Evolutionary conservation across 441 rosid species (phyloP), one percentile per base, ranked within the genome.

Genomic region (California macrophylla): DNA sequence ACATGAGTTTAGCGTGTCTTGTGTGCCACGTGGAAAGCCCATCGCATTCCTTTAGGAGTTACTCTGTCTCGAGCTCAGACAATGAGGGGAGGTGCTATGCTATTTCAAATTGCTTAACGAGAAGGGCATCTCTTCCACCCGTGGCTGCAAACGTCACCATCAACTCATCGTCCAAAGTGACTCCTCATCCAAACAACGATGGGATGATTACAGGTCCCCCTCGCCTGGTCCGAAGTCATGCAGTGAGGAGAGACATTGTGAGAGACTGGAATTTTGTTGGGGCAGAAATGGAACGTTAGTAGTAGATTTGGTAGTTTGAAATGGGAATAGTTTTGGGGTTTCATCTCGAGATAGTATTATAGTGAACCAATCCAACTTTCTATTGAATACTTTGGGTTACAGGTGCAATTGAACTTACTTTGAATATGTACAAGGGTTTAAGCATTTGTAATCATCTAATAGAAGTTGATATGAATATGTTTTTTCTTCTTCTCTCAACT

Each of bases 211-310:
- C 82, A 0, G 89, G 87, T 32, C 76, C 96, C 0, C 98, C 98
- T 28, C 77, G 96, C 40, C 81, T 93, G 54, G 96, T 93, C 42
- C 83, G 97, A 7, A 93, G 98, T 79, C 83, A 78, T 45, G 98
- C 98, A 0, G 90, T 93, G 54, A 85, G 91, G 73, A 86, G 98
- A 81, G 97, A 93, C 81, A 66, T 93, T 40, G 97, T 85, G 64
- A 85, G 94, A 80, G 96, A 93, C 83, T 93, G 98, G 98, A 87
- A 93, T 79, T 93, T 93, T 15, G 87, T 86, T 8, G 89, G 83
- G 81, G 83, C 61, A 12, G 84, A 70, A 40, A 67, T 85, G 72
- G 84, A 81, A 76, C 84, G 77, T 67, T 90, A 84, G 79, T 60
- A 38, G 42, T 38, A 32, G 6, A 32, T 32, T 32, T 54, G 36